Evolutionary conservation across 1,284 basidiomycete species (phyloP), one percentile per base, ranked within the genome.

Genomic region (Cutaneotrichosporon sp.): DNA sequence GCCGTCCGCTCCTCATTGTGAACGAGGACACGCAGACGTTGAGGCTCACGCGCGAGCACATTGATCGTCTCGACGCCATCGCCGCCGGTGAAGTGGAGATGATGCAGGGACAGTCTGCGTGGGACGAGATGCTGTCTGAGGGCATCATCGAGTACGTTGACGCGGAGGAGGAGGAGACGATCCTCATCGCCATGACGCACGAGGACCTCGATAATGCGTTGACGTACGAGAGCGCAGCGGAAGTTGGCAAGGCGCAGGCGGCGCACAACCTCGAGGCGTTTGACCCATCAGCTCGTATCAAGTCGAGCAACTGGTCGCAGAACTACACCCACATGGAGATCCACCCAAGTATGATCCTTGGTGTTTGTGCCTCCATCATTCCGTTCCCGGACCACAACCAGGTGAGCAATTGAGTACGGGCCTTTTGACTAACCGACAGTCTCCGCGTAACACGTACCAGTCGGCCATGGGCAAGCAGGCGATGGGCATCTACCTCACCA

Each of bases 401-500:
- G 51, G 51, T 96, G 95, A 84, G 91, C 91, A 75, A 68, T 87
- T 81, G 22, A 62, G n/a, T 34, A 21, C 52, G n/a, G 13, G 56
- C 8, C 14, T 10, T 7, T 30, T 18, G 42, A 42, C 21, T 31
- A 53, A 14, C 14, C 32, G 4, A n/a, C 73, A 98, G 90, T 97
- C 93, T 62, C 96, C 96, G 68, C 93, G 96, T 87, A 99, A 99
- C 77, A 98, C 96, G 5, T 99, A 99, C 75, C 95, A 97, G 82
- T 96, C 93, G 56, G 97, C 96, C 62, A 99, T 99, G 96, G 96
- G 96, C 76, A 99, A 99, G 83, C 96, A 99, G 86, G 96, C 96
- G 5, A 98, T 98, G 94, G 96, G 96, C 60, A 92, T 98, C 69
- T 97, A 91, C 82, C 85, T 98, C 56, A 98, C 96, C 40, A 99